Evolutionary conservation across 495 filamentous ascomycete genomes (phyloP), one percentile per base, ranked within the genome.

Genomic region (Penicillium dipodomyicola): DNA sequence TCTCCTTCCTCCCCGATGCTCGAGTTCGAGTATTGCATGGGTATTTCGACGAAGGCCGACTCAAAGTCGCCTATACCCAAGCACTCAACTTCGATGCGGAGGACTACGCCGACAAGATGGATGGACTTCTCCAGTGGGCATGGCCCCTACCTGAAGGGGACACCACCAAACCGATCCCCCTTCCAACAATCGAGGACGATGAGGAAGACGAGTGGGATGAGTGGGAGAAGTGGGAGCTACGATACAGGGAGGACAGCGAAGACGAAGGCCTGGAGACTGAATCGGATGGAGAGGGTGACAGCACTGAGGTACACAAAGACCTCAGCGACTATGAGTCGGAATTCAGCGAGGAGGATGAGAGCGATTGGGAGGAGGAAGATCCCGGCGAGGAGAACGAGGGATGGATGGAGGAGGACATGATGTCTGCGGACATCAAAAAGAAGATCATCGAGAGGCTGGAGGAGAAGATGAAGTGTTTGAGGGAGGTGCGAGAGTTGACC

Each of bases 11-110:
- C 15, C 50, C 56, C 2, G 40, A 41, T 15, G 41, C 27, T 20
- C 42, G 33, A 17, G 56, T 51, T 19, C 56, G 56, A 25, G 23
- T 59, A 4, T 41, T 59, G 29, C 47, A 48, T n/a, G 49, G 56
- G 20, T 59, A 54, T 19, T 54, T 47, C 19, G 49, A 46, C 42
- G 3, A 43, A 0, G 43, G 49, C 23, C 30, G 10, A 5, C 49
- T 59, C 19, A 40, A 52, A 39, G n/a, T 59, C 2, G 49, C 41
- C 20, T 46, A 47, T 33, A 59, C 49, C 25, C 33, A 43, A 33
- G 29, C 49, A 27, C 14, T 44, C 5, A 15, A 53, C 17, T 59
- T 59, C 42, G 49, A 59, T 8, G 25, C 32, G 22, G 9, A 23
- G 17, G 22, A 59, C 12, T 53, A 47, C 14, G 12, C n/a, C 30